Evolutionary conservation across 2,329 filamentous ascomycete species (phyloP).

Genomic region (Pseudogymnoascus sp.): DNA sequence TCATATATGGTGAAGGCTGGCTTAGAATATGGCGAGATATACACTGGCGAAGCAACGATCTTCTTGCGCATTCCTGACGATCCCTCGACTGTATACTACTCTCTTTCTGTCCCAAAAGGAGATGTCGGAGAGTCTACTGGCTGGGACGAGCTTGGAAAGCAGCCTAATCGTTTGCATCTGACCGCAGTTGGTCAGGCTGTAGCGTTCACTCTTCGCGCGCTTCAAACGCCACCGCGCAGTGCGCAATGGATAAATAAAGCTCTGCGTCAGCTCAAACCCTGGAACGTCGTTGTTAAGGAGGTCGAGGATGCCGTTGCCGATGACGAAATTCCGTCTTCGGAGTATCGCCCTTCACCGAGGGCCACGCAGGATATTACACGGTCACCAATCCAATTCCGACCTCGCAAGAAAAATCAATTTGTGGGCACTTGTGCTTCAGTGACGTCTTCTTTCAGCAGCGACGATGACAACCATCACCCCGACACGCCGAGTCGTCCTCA

Average conservation of each 20-base stretch:
- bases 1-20: constrained; percentile 41
- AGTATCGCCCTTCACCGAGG: background rate
- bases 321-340: constrained; percentile 4
- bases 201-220: background rate
- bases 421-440: background rate
- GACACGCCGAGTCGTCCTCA: constrained; percentile 4
- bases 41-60: constrained; percentile 20
- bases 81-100: constrained; percentile 11
- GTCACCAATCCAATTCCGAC: constrained; percentile 1
- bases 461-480: background rate
- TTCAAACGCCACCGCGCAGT: background rate
- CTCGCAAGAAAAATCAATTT: background rate
- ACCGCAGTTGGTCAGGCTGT: background rate
- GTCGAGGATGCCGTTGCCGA: constrained; percentile 2
- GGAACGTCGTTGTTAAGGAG: constrained; percentile 3
- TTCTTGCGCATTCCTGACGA: constrained; percentile 13
- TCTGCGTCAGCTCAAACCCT: background rate
- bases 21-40: constrained; percentile 24
- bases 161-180: background rate
- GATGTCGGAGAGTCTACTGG: background rate
- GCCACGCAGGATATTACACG: background rate
- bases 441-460: background rate
- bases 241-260: background rate
- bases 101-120: constrained; percentile 10
- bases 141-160: background rate